Evolutionary conservation across 176 grass and related monocot species (phyloP).

Genomic region (Oryza australiensis): DNA sequence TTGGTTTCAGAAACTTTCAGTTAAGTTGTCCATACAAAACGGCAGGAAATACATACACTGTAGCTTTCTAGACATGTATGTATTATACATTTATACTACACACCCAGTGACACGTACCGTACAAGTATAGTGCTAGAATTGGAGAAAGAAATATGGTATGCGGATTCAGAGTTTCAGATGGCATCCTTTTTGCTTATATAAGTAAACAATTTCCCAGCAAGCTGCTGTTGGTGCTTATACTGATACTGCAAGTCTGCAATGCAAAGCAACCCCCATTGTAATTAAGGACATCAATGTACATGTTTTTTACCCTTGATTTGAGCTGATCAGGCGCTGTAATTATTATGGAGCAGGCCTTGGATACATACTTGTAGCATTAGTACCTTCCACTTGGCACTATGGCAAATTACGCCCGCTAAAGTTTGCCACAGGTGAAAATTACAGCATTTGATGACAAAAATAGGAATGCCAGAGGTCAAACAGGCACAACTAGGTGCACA

Average conservation of each 20-base stretch:
- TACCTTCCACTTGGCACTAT: not conserved
- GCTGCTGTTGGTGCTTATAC: not conserved
- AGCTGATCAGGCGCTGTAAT: not conserved
- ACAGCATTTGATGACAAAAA: not conserved
- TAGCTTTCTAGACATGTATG: conserved; percentile 29
- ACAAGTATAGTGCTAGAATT: not conserved
- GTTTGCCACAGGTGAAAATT: not conserved
- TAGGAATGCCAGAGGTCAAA: not conserved
- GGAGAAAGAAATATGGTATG: not conserved
- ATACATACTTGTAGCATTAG: not conserved
- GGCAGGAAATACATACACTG: not conserved
- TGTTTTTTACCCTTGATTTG: not conserved
- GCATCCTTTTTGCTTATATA: not conserved
- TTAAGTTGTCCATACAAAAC: conserved; percentile 25
- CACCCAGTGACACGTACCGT: not conserved
- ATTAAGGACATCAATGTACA: not conserved
- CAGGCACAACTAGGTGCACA: not conserved
- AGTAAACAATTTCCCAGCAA: not conserved
- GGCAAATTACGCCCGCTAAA: not conserved
- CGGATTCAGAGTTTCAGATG: not conserved
- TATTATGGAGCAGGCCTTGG: not conserved
- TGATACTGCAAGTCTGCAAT: not conserved
- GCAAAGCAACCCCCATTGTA: not conserved
- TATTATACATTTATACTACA: not conserved
- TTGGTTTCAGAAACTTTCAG: not conserved